Percentiles rank a stretch among this genome's conserved stretches.
phyloP scores from a whole-genome alignment of 331 rosid genomes.

The Pyracantha coccinea region DNA sequence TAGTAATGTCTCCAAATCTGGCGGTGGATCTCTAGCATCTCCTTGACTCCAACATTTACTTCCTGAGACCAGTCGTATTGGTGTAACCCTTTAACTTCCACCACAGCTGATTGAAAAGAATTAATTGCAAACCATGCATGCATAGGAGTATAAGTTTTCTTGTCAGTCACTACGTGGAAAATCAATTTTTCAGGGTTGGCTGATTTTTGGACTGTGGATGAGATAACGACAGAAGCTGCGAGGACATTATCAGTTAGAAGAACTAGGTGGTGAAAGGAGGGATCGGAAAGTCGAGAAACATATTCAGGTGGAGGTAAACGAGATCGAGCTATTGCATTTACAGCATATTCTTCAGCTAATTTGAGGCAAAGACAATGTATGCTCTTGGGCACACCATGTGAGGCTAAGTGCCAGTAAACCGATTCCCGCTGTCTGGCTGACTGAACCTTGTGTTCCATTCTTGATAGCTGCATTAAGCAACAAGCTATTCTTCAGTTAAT shows the following conservation, averaged over 20 bases:
- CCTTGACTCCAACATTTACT: conserved; percentile 61
- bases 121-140: conserved; percentile 92
- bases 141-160: conserved; percentile 84
- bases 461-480: conserved; percentile 46
- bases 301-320: conserved; percentile 82
- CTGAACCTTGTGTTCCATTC: conserved; percentile 76
- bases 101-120: conserved; percentile 52
- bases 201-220: conserved; percentile 60
- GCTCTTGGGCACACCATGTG: conserved; percentile 78
- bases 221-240: conserved; percentile 85
- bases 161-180: conserved; percentile 82
- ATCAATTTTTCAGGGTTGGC: conserved; percentile 61
- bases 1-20: conserved; percentile 58
- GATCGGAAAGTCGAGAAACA: conserved; percentile 61
- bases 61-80: conserved; percentile 89
- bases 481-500: background rate
- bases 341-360: conserved; percentile 82
- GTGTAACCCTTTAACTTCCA: conserved; percentile 87
- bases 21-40: conserved; percentile 70
- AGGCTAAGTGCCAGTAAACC: conserved; percentile 83
- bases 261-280: conserved; percentile 59
- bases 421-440: conserved; percentile 69
- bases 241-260: conserved; percentile 84
- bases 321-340: conserved; percentile 74
- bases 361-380: conserved; percentile 82